A percentile compares a stretch with the other conserved stretches of the same genome.
These are phyloP conservation scores for Trichaptum fuscoviolaceum DNA, from an alignment of 768 basidiomycete species.

Conservation along the genomic window DNA sequence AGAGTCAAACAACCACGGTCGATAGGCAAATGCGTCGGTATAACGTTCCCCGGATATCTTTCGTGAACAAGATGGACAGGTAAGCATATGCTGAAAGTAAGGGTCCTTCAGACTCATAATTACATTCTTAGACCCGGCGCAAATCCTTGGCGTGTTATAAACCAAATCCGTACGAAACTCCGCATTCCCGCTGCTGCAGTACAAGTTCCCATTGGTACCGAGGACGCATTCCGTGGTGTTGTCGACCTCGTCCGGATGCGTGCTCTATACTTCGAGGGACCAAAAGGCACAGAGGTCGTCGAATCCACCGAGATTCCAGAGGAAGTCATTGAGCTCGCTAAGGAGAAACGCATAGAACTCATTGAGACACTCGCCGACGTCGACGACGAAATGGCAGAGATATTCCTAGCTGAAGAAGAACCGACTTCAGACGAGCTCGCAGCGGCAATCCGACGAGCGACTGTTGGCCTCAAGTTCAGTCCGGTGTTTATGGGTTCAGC, in stretches of 20 bases:
- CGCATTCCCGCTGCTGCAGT: slow-evolving; percentile 91
- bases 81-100: slow-evolving; percentile 21
- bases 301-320: slow-evolving; percentile 86
- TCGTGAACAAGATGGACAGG: slow-evolving; percentile 99
- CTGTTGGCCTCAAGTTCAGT: slow-evolving; percentile 83
- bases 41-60: slow-evolving; percentile 90
- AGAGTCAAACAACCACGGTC: slow-evolving; percentile 98
- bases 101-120: not conserved
- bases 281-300: slow-evolving; percentile 79
- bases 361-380: slow-evolving; percentile 95
- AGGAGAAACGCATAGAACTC: slow-evolving; percentile 82
- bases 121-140: slow-evolving; percentile 71
- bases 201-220: slow-evolving; percentile 90
- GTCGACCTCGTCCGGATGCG: slow-evolving; percentile 95
- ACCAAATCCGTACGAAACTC: slow-evolving; percentile 88
- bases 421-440: slow-evolving; percentile 72
- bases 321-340: slow-evolving; percentile 65
- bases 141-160: slow-evolving; percentile 92
- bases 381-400: slow-evolving; percentile 91
- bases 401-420: slow-evolving; percentile 78
- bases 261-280: slow-evolving; percentile 89
- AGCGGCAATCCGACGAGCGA: slow-evolving; percentile 83
- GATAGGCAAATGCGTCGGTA: slow-evolving; percentile 99
- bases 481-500: slow-evolving; percentile 98
- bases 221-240: slow-evolving; percentile 83